Conservation (phyloP, 106 monocot genomes). For the Dioscorea zingiberensis region DNA sequence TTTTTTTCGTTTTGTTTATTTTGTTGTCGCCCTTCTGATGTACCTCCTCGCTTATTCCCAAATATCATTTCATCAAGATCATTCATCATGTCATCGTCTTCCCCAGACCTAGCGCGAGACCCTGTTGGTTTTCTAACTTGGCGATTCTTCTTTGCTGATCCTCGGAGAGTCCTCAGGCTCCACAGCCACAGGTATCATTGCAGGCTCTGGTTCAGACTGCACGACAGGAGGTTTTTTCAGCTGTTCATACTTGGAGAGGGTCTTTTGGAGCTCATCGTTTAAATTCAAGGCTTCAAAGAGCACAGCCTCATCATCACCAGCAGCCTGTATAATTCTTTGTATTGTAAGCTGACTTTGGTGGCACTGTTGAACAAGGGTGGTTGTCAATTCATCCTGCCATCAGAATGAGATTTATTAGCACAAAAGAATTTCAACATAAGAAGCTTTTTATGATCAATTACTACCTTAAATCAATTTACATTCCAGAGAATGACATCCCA, state of each 20-base stretch:
- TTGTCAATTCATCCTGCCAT: conserved; percentile 32
- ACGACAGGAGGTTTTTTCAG: conserved; percentile 39
- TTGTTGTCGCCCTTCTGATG: conserved; percentile 29
- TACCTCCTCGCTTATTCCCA: conserved; percentile 43
- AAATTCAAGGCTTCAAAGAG: conserved; percentile 41
- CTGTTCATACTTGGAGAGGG: conserved; percentile 34
- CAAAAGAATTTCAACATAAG: too few species aligned
- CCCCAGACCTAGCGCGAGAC: conserved; percentile 27
- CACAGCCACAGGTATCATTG: conserved; percentile 78
- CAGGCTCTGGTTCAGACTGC: conserved; percentile 70
- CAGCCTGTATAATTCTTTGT: conserved; percentile 36
- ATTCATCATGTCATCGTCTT: conserved; percentile 51
- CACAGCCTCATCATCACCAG: conserved; percentile 31
- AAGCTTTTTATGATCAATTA: too few species aligned
- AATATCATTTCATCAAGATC: conserved; percentile 96
- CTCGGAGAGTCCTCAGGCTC: conserved; percentile 64
- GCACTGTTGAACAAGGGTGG: conserved; percentile 40
- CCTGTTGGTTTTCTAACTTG: conserved; percentile 45
- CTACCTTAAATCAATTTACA: too few species aligned
- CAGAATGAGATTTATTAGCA: too few species aligned
- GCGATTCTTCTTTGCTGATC: conserved; percentile 35
- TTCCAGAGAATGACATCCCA: too few species aligned
- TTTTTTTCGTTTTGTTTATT: conserved; percentile 41
- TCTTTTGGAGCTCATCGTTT: conserved; percentile 50
- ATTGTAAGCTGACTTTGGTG: conserved; percentile 38